A percentile compares a stretch with the other conserved stretches of the same genome.
These are phyloP conservation scores for Pezicula neosporulosa DNA, from an alignment of 2,329 filamentous ascomycete species.

Conservation along the genomic window DNA sequence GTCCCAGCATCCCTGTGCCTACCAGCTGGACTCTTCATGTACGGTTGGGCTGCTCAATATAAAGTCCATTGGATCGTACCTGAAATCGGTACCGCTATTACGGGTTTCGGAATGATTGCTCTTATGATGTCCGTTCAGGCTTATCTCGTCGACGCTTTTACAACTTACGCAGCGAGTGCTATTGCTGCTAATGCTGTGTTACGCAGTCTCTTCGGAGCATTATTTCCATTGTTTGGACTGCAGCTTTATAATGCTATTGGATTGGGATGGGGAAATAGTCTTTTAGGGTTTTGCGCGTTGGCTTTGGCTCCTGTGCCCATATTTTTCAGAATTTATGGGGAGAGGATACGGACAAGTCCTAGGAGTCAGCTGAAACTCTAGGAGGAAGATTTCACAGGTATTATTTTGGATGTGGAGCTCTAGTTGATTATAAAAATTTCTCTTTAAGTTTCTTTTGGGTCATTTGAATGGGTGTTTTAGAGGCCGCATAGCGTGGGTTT, in stretches of 20 bases:
- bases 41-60: conserved; percentile 40
- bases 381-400: no score
- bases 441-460: no score
- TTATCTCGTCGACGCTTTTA: conserved; percentile 44
- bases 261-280: conserved; percentile 41
- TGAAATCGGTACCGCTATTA: conserved; percentile 33
- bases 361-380: not conserved
- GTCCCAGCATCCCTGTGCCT: conserved; percentile 32
- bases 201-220: conserved; percentile 38
- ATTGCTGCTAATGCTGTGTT: conserved; percentile 35
- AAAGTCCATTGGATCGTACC: conserved; percentile 38
- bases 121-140: conserved; percentile 35
- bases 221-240: conserved; percentile 46
- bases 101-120: conserved; percentile 38
- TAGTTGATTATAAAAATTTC: no score
- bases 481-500: no score
- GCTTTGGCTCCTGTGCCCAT: conserved; percentile 42
- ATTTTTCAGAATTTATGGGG: conserved; percentile 38
- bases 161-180: conserved; percentile 33
- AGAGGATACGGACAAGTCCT: conserved; percentile 31
- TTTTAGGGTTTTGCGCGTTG: conserved; percentile 41
- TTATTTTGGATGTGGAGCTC: no score
- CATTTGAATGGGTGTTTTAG: no score
- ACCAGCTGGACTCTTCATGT: conserved; percentile 40
- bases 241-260: conserved; percentile 37